Evolutionary conservation across 78 protist species (phyloP).

Genomic region (Speleostelium caveatum): DNA sequence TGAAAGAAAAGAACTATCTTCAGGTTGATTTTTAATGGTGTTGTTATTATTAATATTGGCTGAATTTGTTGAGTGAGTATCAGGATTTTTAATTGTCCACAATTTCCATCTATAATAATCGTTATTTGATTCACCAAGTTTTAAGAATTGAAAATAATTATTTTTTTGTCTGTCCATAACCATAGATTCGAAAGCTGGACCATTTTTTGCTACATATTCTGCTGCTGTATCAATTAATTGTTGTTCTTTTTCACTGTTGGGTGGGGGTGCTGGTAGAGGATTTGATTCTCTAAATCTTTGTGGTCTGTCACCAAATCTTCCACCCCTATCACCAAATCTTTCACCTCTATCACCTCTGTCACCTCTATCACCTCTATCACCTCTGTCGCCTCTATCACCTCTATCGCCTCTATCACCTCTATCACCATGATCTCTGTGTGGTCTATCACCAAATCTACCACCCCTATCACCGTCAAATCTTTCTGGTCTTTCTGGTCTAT

Average conservation of each 20-base stretch:
- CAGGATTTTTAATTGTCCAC: constrained; percentile 75
- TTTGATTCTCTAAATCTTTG: neutral
- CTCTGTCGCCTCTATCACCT: constrained; percentile 33
- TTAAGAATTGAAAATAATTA: constrained; percentile 49
- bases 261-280: constrained; percentile 69
- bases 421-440: neutral
- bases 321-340: neutral
- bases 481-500: neutral
- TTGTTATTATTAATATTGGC: constrained; percentile 36
- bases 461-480: neutral
- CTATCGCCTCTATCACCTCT: constrained; percentile 10
- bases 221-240: constrained; percentile 61
- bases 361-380: constrained; percentile 1
- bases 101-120: constrained; percentile 78
- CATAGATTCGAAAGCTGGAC: constrained; percentile 70
- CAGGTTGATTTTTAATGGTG: constrained; percentile 10
- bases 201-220: constrained; percentile 44
- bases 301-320: neutral
- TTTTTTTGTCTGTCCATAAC: constrained; percentile 53
- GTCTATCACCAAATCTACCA: neutral
- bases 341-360: constrained; percentile 13
- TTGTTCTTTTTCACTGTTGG: constrained; percentile 32
- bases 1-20: neutral
- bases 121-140: constrained; percentile 1
- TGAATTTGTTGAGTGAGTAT: constrained; percentile 40